Base-by-base conservation (phyloP, 2,329 filamentous ascomycete genomes). In the Hirsutella rhossiliensis region DNA sequence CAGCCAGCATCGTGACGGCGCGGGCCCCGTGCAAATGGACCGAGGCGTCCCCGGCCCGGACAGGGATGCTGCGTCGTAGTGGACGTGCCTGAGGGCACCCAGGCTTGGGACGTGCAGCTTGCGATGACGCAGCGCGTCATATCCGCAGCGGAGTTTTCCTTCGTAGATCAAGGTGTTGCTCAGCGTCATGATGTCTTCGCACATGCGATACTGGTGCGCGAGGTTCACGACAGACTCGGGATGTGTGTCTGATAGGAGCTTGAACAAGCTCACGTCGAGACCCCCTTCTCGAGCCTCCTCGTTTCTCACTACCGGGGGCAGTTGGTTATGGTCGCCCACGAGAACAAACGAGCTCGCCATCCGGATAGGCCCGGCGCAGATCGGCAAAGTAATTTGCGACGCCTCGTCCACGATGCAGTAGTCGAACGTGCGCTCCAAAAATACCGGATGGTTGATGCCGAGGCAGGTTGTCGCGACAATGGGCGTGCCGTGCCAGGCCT, bases 361-460 rank as follows among this genome's bases (percentile, higher is more conserved):
- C 11, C 92, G 80, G 52, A 98, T 94, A 0, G 92, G 92, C 0
- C 92, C 92, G 0, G 97, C 71, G 51, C 92, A 97, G 18, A 96
- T 90, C 0, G 92, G 92, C 18, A 98, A 69, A 0, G 92, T 98
- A 58, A 98, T 97, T 56, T 98, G 92, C 2, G 89, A 96, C 1
- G 92, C 92, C 63, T 98, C 92, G 52, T 98, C 92, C 4, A 98
- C 90, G 49, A 98, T 97, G 58, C 92, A 98, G 59, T 96, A 97
- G 63, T 98, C 92, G 53, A 98, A 98, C 1, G 82, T 80, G 5
- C 92, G 83, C 56, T 90, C 84, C 45, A 78, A 83, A 65, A 98
- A 97, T 9, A 98, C 68, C 3, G 82, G 75, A 60, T 98, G 92
- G 53, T 84, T 90, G 58, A 96, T 86, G 3, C 89, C 87, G 23